Evolutionary conservation across 371 early-diverging fungal genomes (phyloP).

Genomic region (Rhizopus sp.): DNA sequence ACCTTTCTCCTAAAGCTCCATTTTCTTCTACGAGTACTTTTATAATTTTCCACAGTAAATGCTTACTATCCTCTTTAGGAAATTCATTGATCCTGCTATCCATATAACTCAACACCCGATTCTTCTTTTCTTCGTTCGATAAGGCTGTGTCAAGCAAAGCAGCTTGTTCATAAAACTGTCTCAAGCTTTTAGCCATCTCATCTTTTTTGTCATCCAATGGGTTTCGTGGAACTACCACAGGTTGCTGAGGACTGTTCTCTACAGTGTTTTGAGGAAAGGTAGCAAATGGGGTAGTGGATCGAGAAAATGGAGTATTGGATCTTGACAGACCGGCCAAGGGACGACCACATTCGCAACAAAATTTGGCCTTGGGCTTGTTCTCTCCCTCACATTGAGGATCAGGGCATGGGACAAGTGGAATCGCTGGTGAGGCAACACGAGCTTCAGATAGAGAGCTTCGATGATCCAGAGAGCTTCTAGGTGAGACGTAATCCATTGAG

Average conservation of each 20-base stretch:
- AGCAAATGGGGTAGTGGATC: slow-evolving; percentile 5
- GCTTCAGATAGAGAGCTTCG: slow-evolving; percentile 7
- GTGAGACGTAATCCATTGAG: not conserved
- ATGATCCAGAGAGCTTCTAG: not conserved
- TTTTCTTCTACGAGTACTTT: slow-evolving; percentile 65
- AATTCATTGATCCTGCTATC: slow-evolving; percentile 52
- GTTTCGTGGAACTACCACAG: not conserved
- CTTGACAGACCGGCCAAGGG: slow-evolving; percentile 52
- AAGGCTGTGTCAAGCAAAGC: slow-evolving; percentile 51
- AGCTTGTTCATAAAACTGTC: slow-evolving; percentile 15
- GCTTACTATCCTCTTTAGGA: slow-evolving; percentile 25
- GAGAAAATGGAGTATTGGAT: slow-evolving; percentile 46
- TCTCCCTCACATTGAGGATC: slow-evolving; percentile 62
- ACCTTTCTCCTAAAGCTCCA: slow-evolving; percentile 49
- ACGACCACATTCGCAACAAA: slow-evolving; percentile 75
- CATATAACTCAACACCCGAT: slow-evolving; percentile 60
- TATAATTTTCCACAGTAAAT: slow-evolving; percentile 66
- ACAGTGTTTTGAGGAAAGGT: not conserved
- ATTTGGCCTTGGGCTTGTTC: slow-evolving; percentile 70
- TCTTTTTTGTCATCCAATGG: slow-evolving; percentile 22
- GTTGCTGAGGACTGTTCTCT: not conserved
- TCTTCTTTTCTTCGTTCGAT: slow-evolving; percentile 62
- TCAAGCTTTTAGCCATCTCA: slow-evolving; percentile 1
- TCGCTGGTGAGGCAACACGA: slow-evolving; percentile 21
- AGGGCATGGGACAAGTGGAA: slow-evolving; percentile 40